These are phyloP conservation scores for Phialemoniopsis sp. DNA, from an alignment of 2,329 filamentous ascomycete genomes.

Conservation along the genomic window DNA sequence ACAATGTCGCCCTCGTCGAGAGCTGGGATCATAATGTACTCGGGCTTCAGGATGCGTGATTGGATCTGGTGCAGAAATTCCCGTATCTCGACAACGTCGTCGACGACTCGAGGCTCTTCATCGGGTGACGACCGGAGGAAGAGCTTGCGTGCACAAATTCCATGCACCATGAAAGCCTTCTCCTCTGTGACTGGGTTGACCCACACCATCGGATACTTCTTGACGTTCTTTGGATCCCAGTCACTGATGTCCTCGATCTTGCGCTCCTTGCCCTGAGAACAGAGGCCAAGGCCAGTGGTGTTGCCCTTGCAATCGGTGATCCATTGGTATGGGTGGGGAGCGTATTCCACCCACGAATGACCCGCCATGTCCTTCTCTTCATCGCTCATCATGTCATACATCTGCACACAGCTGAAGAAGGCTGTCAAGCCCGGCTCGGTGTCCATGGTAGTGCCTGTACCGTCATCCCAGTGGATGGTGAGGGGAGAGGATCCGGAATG, in stretches of 20 bases:
- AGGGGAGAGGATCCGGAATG: conserved; percentile 24
- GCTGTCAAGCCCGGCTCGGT: conserved; percentile 35
- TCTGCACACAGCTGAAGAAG: conserved; percentile 36
- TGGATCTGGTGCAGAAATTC: conserved; percentile 28
- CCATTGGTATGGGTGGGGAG: conserved; percentile 38
- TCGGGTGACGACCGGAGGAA: conserved; percentile 26
- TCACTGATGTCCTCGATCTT: conserved; percentile 27
- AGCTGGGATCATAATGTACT: conserved; percentile 33
- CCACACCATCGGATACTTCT: conserved; percentile 42
- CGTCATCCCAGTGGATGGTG: conserved; percentile 21
- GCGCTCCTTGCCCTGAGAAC: conserved; percentile 30
- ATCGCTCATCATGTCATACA: conserved; percentile 32
- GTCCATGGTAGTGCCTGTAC: conserved; percentile 31
- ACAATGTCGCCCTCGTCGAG: conserved; percentile 37
- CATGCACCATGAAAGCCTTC: conserved; percentile 37
- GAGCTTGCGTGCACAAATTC: conserved; percentile 30
- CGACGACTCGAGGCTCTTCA: conserved; percentile 26
- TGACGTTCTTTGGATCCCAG: conserved; percentile 23
- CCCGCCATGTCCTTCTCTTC: conserved; percentile 35
- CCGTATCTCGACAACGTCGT: conserved; percentile 31
- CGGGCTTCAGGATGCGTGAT: conserved; percentile 31
- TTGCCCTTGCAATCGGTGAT: conserved; percentile 33
- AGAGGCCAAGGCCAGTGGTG: conserved; percentile 33
- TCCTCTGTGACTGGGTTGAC: conserved; percentile 35
- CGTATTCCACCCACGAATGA: conserved; percentile 41